Evolutionary conservation across 2,329 filamentous ascomycete genomes (phyloP).

Genomic region (Colletotrichum ledebouriae): DNA sequence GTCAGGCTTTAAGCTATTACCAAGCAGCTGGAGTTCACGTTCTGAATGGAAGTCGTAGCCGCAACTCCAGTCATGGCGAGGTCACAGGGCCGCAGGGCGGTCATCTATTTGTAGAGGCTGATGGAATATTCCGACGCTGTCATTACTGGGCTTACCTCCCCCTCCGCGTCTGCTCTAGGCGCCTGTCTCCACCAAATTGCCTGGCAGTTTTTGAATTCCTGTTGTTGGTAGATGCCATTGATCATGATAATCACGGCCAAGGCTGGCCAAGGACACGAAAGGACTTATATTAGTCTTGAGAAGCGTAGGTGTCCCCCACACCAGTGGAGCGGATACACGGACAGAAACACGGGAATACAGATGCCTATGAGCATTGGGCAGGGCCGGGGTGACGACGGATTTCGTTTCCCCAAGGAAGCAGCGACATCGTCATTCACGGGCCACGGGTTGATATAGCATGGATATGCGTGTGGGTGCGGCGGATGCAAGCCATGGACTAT

Average conservation of each 20-base stretch:
- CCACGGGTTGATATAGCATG: slow-evolving; percentile 11
- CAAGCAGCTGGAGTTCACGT: neutral
- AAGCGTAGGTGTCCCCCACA: neutral
- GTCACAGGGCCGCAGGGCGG: neutral
- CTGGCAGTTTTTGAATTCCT: slow-evolving; percentile 4
- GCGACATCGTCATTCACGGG: slow-evolving; percentile 35
- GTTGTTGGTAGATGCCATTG: slow-evolving; percentile 4
- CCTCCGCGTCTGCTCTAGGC: slow-evolving; percentile 19
- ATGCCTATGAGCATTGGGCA: slow-evolving; percentile 13
- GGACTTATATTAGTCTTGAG: slow-evolving; percentile 16
- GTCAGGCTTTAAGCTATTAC: slow-evolving; percentile 2
- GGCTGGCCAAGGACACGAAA: slow-evolving; percentile 22
- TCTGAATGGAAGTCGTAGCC: slow-evolving; percentile 24
- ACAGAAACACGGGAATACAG: slow-evolving; percentile 36
- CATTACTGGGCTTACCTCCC: neutral
- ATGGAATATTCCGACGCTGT: neutral
- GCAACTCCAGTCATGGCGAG: slow-evolving; percentile 16
- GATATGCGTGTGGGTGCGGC: slow-evolving; percentile 7
- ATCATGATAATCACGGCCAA: slow-evolving; percentile 27
- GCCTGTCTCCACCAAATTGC: slow-evolving; percentile 8
- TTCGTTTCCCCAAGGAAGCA: slow-evolving; percentile 31
- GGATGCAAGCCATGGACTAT: slow-evolving; percentile 8
- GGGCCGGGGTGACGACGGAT: slow-evolving; percentile 25
- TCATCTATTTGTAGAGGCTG: neutral
- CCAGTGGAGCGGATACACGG: slow-evolving; percentile 11